phyloP scores from a whole-genome alignment of 202 grass and related monocot species.

The Carex sylvatica region DNA sequence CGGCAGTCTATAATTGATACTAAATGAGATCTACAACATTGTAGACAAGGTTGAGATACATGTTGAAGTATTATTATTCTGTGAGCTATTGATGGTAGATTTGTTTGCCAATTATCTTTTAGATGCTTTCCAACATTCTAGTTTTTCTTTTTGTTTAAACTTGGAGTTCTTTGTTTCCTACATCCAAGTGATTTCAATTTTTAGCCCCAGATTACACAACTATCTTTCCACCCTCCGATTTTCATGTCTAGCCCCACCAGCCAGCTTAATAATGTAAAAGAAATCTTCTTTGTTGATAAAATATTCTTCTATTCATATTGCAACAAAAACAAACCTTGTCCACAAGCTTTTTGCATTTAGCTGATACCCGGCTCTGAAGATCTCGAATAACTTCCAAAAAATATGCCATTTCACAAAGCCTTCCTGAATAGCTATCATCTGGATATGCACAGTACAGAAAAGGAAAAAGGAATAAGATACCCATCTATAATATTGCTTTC shows the following conservation, averaged over 20 bases:
- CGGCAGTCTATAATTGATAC: neutral
- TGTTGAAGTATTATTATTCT: neutral
- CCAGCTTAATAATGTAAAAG: neutral
- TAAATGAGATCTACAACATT: neutral
- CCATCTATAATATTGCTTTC: conserved; percentile 27
- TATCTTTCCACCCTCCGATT: neutral
- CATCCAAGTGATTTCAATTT: neutral
- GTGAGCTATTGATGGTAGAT: neutral
- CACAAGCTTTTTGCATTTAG: conserved; percentile 57
- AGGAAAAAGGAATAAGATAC: conserved; percentile 41
- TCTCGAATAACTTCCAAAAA: conserved; percentile 80
- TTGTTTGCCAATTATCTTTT: neutral
- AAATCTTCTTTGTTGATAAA: neutral
- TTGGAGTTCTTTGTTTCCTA: neutral
- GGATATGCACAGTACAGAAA: conserved; percentile 4
- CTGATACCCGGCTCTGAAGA: conserved; percentile 56
- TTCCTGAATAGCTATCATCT: conserved; percentile 48
- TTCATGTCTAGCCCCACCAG: neutral
- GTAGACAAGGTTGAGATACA: neutral
- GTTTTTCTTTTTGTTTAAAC: neutral
- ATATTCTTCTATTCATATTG: neutral
- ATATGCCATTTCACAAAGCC: conserved; percentile 86
- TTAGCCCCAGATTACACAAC: neutral
- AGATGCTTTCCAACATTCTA: neutral
- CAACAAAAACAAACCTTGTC: conserved; percentile 38